Conservation (phyloP, 345 rosid species). For the Eucalyptus cladocalyx region DNA sequence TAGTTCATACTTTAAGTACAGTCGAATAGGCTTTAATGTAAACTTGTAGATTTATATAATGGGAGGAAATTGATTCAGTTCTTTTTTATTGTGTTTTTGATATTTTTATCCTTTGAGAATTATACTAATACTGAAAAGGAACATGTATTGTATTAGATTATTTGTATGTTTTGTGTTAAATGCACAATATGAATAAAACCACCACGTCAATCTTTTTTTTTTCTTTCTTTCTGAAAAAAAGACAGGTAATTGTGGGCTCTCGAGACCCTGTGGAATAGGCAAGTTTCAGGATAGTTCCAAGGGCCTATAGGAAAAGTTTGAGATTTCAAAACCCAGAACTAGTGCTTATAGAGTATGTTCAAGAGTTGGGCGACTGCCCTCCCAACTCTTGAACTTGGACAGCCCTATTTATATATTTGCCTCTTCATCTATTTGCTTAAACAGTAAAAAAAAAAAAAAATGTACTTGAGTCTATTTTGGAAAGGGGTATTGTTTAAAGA, state of each 20-base stretch:
- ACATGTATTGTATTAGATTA: not conserved
- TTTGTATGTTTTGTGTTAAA: not conserved
- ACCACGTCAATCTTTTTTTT: not conserved
- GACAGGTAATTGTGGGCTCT: not conserved
- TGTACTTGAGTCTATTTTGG: not conserved
- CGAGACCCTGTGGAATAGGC: not conserved
- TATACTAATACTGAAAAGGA: not conserved
- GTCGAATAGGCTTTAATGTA: not conserved
- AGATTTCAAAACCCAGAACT: not conserved
- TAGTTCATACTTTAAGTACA: not conserved
- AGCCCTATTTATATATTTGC: too few relatives aligned
- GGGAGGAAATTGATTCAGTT: not conserved
- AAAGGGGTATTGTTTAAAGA: not conserved
- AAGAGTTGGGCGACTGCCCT: not conserved
- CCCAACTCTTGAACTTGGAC: too few relatives aligned
- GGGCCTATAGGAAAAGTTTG: not conserved
- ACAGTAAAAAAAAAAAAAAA: not conserved
- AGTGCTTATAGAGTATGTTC: not conserved
- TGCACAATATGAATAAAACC: not conserved
- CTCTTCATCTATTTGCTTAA: not conserved
- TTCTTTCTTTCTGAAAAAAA: not conserved
- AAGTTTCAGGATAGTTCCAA: not conserved
- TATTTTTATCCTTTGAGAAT: not conserved
- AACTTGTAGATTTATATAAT: not conserved
- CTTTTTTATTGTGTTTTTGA: not conserved